phyloP scores from a whole-genome alignment of 2,329 filamentous ascomycete genomes.

The Chaetothyriales sp. region DNA sequence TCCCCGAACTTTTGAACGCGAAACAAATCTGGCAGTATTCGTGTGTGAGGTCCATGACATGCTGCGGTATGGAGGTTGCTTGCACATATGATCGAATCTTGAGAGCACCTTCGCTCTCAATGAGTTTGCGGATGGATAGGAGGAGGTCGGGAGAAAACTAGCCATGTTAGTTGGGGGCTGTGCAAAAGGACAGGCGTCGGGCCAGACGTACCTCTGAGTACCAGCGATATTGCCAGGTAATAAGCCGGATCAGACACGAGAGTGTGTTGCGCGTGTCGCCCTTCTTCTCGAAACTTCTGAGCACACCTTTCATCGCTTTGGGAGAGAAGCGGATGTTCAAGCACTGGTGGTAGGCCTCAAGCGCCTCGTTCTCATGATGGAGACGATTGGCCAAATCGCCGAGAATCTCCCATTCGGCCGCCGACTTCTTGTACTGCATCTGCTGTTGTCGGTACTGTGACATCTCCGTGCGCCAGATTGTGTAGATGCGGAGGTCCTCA shows the following conservation, averaged over 20 bases:
- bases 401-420: constrained; percentile 96
- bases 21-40: constrained; percentile 91
- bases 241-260: constrained; percentile 71
- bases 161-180: constrained; percentile 10
- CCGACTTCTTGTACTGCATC: constrained; percentile 89
- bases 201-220: constrained; percentile 62
- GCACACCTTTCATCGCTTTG: constrained; percentile 73
- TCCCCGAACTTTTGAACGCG: constrained; percentile 86
- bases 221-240: constrained; percentile 98
- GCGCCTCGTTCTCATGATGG: constrained; percentile 78
- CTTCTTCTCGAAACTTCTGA: constrained; percentile 61
- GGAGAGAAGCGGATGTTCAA: constrained; percentile 79
- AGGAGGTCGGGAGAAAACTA: constrained; percentile 84
- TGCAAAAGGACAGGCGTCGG: not conserved
- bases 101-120: constrained; percentile 93
- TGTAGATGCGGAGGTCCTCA: constrained; percentile 94
- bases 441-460: constrained; percentile 86
- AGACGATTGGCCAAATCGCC: constrained; percentile 83
- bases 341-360: constrained; percentile 85
- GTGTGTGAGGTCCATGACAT: constrained; percentile 85
- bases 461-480: constrained; percentile 98
- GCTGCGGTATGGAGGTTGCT: constrained; percentile 82
- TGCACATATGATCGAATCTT: constrained; percentile 97
- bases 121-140: constrained; percentile 74
- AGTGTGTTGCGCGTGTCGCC: constrained; percentile 70